A percentile compares a stretch with the other conserved stretches of the same genome.
These are phyloP conservation scores for Apophysomyces elegans DNA, from an alignment of 371 early-diverging fungal species.

Conservation along the genomic window DNA sequence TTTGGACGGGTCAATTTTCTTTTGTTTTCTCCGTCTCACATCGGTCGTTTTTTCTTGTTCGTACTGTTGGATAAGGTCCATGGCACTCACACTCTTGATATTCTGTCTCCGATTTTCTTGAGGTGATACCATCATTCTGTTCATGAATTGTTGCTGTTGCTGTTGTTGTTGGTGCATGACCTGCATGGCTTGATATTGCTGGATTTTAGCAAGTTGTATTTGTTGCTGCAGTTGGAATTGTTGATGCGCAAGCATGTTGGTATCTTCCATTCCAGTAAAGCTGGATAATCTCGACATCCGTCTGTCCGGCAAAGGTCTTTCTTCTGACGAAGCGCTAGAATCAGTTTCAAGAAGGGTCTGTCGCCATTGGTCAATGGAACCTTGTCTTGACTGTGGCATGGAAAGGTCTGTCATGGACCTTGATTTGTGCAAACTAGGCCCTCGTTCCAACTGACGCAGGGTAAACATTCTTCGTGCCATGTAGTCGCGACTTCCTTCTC, in stretches of 20 bases:
- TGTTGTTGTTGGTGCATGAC: constrained; percentile 21
- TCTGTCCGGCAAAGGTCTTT: constrained; percentile 14
- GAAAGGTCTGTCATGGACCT: constrained; percentile 29
- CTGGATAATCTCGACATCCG: constrained; percentile 5
- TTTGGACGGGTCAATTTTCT: constrained; percentile 36
- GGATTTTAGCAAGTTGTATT: constrained; percentile 32
- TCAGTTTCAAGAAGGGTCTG: constrained; percentile 27
- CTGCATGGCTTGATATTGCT: constrained; percentile 40
- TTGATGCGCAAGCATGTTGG: constrained; percentile 18
- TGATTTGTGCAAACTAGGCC: constrained; percentile 34
- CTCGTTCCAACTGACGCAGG: constrained; percentile 32
- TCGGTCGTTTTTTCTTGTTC: constrained; percentile 36
- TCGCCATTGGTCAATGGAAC: constrained; percentile 33
- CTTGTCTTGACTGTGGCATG: constrained; percentile 15
- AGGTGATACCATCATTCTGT: constrained; percentile 10
- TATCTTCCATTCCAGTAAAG: background rate
- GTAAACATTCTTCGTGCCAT: constrained; percentile 35
- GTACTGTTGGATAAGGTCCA: constrained; percentile 41
- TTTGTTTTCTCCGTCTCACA: constrained; percentile 24
- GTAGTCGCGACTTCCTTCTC: constrained; percentile 10
- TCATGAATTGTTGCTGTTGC: constrained; percentile 21
- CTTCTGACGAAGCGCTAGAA: constrained; percentile 4
- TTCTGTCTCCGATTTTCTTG: constrained; percentile 23
- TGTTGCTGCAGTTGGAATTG: constrained; percentile 27
- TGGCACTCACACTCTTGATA: constrained; percentile 36